A percentile compares a stretch with the other conserved stretches of the same genome.
Evolutionary conservation across 2,329 filamentous ascomycete species (phyloP).

Genomic region (Talaromyces sp.): DNA sequence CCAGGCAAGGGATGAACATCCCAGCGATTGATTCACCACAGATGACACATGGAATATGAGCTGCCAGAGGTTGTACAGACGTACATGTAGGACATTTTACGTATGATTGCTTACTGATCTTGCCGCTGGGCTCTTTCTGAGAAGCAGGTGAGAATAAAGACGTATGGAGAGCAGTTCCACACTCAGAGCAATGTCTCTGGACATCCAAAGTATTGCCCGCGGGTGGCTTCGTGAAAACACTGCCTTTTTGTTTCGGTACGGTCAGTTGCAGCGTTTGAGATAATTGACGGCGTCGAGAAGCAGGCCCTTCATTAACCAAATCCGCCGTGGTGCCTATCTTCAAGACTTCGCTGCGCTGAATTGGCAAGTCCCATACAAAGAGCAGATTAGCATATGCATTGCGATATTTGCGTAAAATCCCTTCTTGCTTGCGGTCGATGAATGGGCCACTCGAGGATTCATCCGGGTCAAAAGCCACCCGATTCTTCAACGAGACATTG

Average conservation of each 20-base stretch:
- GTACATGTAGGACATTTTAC: conserved; percentile 32
- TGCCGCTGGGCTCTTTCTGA: conserved; percentile 17
- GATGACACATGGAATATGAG: conserved; percentile 37
- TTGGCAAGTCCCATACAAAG: conserved; percentile 52
- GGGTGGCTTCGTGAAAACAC: conserved; percentile 1
- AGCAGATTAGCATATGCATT: conserved; percentile 54
- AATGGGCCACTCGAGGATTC: conserved; percentile 42
- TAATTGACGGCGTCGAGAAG: conserved; percentile 18
- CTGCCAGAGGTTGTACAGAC: conserved; percentile 26
- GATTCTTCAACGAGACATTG: conserved; percentile 51
- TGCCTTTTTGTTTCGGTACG: conserved; percentile 11
- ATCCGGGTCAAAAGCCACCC: conserved; percentile 52
- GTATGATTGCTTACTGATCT: conserved; percentile 14
- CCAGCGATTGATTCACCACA: conserved; percentile 39
- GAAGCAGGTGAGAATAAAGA: conserved; percentile 29
- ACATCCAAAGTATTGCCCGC: conserved; percentile 29
- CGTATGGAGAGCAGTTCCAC: conserved; percentile 30
- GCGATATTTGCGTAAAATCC: conserved; percentile 49
- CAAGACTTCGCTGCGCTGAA: conserved; percentile 53
- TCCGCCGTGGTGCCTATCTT: conserved; percentile 47
- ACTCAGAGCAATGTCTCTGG: conserved; percentile 37
- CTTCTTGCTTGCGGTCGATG: conserved; percentile 44
- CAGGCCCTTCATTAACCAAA: conserved; percentile 23
- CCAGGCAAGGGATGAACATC: conserved; percentile 42
- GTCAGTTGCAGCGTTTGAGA: conserved; percentile 19